Evolutionary conservation across 1,284 basidiomycete species (phyloP).

Genomic region (Tilletiopsis washingtonensis): DNA sequence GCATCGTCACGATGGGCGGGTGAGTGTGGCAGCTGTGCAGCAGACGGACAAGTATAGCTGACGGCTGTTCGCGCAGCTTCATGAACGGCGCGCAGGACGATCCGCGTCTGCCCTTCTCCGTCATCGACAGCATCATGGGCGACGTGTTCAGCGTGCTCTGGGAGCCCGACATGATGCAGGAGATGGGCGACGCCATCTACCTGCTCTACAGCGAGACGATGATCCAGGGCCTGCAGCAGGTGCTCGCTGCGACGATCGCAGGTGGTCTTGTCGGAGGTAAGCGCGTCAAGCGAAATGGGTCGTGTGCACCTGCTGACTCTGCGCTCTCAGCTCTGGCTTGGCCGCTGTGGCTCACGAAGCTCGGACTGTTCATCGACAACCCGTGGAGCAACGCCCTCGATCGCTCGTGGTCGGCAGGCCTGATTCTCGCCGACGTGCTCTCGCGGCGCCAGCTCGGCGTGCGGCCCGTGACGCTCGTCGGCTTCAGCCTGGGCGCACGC

Average conservation of each 20-base stretch:
- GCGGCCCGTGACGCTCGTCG: slow-evolving; percentile 44
- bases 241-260: slow-evolving; percentile 41
- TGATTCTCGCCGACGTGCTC: slow-evolving; percentile 44
- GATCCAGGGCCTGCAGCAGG: slow-evolving; percentile 45
- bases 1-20: slow-evolving; percentile 40
- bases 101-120: slow-evolving; percentile 41
- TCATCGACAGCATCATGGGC: slow-evolving; percentile 46
- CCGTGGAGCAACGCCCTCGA: slow-evolving; percentile 46
- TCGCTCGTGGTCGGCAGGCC: slow-evolving; percentile 37
- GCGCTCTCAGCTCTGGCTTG: slow-evolving; percentile 42
- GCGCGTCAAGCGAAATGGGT: neutral
- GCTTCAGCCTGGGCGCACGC: slow-evolving; percentile 43
- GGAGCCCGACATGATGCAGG: slow-evolving; percentile 48
- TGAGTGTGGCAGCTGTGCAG: neutral
- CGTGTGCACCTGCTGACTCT: slow-evolving; percentile 11
- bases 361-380: slow-evolving; percentile 46
- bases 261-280: slow-evolving; percentile 35
- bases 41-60: neutral
- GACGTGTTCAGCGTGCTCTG: slow-evolving; percentile 43
- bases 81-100: slow-evolving; percentile 42
- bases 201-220: slow-evolving; percentile 47
- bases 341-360: slow-evolving; percentile 46
- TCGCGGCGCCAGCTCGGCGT: slow-evolving; percentile 43
- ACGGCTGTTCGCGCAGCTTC: slow-evolving; percentile 17
- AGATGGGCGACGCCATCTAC: slow-evolving; percentile 46